These are phyloP conservation scores for cucumber (Cucumis sativus) DNA, from an alignment of 306 rosid species.

Conservation along the genomic window DNA sequence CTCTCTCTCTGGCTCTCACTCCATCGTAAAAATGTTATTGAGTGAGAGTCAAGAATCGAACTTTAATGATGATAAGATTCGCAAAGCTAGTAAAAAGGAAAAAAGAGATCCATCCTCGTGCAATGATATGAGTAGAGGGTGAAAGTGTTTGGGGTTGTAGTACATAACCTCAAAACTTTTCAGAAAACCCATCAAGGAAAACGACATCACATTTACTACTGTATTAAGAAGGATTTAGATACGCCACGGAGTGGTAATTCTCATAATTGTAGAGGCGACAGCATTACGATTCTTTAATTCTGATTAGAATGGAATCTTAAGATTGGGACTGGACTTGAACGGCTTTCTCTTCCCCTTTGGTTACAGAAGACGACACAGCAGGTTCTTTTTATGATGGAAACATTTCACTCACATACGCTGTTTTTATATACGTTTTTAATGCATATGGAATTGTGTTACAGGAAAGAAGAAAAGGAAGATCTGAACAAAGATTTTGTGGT, in stretches of 20 bases:
- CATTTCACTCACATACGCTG: not conserved
- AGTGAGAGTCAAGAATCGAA: constrained; percentile 4
- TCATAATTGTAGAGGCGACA: not conserved
- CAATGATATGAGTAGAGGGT: not conserved
- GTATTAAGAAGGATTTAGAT: not conserved
- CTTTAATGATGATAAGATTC: not conserved
- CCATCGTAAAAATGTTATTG: not conserved
- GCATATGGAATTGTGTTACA: not conserved
- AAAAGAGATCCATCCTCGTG: not conserved
- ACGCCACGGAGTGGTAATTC: not conserved
- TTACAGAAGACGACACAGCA: not conserved
- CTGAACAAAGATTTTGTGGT: not conserved
- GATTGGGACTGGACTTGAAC: not conserved
- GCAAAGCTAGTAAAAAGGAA: not conserved
- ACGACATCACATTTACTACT: not conserved
- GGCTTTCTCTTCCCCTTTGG: not conserved
- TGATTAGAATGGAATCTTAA: constrained; percentile 1
- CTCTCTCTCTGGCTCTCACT: not conserved
- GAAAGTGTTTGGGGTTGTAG: not conserved
- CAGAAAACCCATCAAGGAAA: not conserved
- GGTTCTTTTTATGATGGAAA: not conserved
- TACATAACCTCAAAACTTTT: not conserved
- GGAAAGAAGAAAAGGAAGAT: not conserved
- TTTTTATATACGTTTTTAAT: not conserved
- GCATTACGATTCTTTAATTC: not conserved